Conservation (phyloP, 352 stramenopile species). For the Pythium volutum region DNA sequence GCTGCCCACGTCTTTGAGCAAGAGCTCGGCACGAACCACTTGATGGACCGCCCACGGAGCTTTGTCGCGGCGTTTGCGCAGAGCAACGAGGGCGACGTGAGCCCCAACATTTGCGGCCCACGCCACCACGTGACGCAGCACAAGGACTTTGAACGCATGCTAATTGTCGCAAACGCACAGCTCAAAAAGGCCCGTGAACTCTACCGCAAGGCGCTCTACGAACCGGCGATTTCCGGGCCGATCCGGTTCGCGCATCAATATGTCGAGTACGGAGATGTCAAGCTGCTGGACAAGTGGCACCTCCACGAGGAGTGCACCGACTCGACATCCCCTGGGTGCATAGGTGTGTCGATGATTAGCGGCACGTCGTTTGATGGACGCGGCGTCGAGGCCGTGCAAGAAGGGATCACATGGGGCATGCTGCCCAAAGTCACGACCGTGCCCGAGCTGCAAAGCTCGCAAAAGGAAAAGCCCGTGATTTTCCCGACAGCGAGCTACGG, state of each 20-base stretch:
- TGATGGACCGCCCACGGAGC: slow-evolving; percentile 74
- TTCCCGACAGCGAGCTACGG: slow-evolving; percentile 76
- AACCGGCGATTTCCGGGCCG: slow-evolving; percentile 34
- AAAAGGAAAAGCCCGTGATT: slow-evolving; percentile 79
- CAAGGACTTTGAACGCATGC: slow-evolving; percentile 79
- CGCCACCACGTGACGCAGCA: slow-evolving; percentile 61
- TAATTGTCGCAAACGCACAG: slow-evolving; percentile 73
- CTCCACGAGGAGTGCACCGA: slow-evolving; percentile 56
- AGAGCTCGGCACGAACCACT: slow-evolving; percentile 70
- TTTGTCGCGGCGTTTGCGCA: slow-evolving; percentile 93
- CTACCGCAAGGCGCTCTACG: slow-evolving; percentile 43
- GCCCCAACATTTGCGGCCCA: slow-evolving; percentile 87
- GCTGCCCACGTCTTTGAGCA: slow-evolving; percentile 88
- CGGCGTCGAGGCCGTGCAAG: slow-evolving; percentile 53
- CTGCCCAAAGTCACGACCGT: slow-evolving; percentile 76
- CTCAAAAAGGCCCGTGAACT: slow-evolving; percentile 57
- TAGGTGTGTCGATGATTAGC: slow-evolving; percentile 83
- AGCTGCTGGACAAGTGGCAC: slow-evolving; percentile 65
- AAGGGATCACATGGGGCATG: slow-evolving; percentile 64
- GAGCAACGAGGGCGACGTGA: slow-evolving; percentile 93
- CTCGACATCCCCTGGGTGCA: slow-evolving; percentile 73
- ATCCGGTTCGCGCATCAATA: slow-evolving; percentile 70
- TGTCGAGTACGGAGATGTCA: slow-evolving; percentile 69
- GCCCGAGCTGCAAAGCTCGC: slow-evolving; percentile 59
- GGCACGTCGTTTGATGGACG: slow-evolving; percentile 75